Base-by-base conservation (phyloP, 192 early-diverging fungal species). In the Phycomyces nitens region DNA sequence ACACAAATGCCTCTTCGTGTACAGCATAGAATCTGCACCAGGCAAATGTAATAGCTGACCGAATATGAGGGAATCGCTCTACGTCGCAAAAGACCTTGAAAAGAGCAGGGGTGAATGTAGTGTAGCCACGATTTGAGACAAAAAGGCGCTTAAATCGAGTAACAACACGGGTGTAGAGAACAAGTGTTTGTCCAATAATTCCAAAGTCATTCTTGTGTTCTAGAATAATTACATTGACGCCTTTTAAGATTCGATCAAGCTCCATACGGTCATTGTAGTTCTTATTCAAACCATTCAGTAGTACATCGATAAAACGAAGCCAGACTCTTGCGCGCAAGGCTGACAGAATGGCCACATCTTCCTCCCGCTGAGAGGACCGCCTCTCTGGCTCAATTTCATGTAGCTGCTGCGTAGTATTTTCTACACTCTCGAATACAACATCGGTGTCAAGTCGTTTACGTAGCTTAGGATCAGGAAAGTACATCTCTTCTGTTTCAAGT, bases 51-150 rank as follows among this genome's bases (percentile, higher is more conserved):
- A 85, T 78, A 0, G 83, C 78, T 4, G 74, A 72, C 8, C 73
- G 64, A 21, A 81, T 64, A 4, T 71, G 66, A 0, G 47, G 60
- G 44, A 56, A 72, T 1, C 63, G 57, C 39, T 69, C 66, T 9
- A 76, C 72, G 49, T 82, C 75, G 40, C 81, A 82, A 64, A 77
- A 85, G 0, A 80, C 75, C 59, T 82, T 82, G 65, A 85, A 85
- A 5, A 85, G 47, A 2, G 81, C 71, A 9, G 79, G 77, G 23
- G 83, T 70, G 29, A 85, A 75, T 1, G 81, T 67, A 0, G 63
- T 54, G 53, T 85, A 85, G 9, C 83, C 83, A 43, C 74, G 74
- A 52, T 81, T 80, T 6, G 73, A 76, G 21, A 69, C 62, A 69
- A 85, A 81, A 24, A 85, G 69, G 22, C 81, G 75, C 29, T 76